Evolutionary conservation across 331 rosid genomes (phyloP).

Genomic region (Rosa hybrid): DNA sequence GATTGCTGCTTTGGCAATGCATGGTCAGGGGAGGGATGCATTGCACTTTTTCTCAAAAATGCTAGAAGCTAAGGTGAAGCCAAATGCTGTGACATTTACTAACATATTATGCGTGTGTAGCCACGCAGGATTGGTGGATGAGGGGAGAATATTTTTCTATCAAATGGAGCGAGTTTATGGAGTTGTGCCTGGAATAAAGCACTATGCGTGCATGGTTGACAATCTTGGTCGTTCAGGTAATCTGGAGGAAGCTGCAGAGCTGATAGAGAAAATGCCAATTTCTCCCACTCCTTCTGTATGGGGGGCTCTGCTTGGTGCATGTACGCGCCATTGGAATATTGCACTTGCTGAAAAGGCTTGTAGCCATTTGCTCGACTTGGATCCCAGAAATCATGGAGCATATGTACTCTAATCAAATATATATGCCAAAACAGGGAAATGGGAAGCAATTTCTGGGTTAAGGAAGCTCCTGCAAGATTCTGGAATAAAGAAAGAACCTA

Average conservation of each 20-base stretch:
- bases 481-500: constrained; percentile 57
- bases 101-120: constrained; percentile 60
- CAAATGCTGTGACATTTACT: constrained; percentile 59
- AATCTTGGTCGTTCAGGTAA: constrained; percentile 54
- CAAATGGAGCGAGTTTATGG: constrained; percentile 57
- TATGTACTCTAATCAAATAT: constrained; percentile 57
- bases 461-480: constrained; percentile 59
- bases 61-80: constrained; percentile 54
- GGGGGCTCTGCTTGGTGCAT: constrained; percentile 65
- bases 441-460: constrained; percentile 60
- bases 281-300: constrained; percentile 49
- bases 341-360: constrained; percentile 53
- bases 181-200: constrained; percentile 53
- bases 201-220: constrained; percentile 58
- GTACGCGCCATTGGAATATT: constrained; percentile 52
- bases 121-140: constrained; percentile 53
- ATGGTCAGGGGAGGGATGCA: constrained; percentile 57
- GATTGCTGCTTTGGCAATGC: constrained; percentile 66
- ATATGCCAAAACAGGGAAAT: constrained; percentile 54
- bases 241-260: constrained; percentile 49
- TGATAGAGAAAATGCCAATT: constrained; percentile 49
- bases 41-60: constrained; percentile 48
- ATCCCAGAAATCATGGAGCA: constrained; percentile 62
- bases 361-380: constrained; percentile 48
- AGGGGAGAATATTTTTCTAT: constrained; percentile 44